These are phyloP conservation scores for Claviceps monticola DNA, from an alignment of 2,329 filamentous ascomycete species.

Conservation along the genomic window DNA sequence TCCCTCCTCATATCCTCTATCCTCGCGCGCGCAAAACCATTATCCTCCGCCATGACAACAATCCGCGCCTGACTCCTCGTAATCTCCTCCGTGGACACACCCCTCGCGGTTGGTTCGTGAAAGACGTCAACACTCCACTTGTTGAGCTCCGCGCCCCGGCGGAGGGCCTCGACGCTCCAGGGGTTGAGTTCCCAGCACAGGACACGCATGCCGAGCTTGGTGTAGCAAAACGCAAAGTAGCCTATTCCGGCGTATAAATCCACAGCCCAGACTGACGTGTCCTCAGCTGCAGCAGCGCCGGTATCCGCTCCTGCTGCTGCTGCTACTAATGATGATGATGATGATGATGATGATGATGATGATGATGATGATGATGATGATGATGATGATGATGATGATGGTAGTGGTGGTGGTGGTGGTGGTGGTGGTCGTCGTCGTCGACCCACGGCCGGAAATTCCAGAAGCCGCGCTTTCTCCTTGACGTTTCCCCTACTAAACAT, in stretches of 20 bases:
- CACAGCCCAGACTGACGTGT: constrained; percentile 37
- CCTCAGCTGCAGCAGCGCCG: background rate
- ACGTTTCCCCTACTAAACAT: constrained; percentile 93
- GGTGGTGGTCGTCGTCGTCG: too few species aligned
- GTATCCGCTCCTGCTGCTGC: background rate
- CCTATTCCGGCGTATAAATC: constrained; percentile 90
- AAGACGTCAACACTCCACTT: constrained; percentile 46
- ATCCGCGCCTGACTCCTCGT: constrained; percentile 37
- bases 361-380: background rate
- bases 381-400: too few species aligned
- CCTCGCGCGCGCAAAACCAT: constrained; percentile 35
- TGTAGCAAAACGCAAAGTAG: constrained; percentile 83
- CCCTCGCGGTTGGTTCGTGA: constrained; percentile 24
- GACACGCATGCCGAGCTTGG: constrained; percentile 55
- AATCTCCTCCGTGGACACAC: constrained; percentile 22
- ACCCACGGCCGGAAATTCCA: constrained; percentile 29
- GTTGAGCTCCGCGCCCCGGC: constrained; percentile 58
- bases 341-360: too few species aligned
- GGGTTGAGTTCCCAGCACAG: constrained; percentile 86
- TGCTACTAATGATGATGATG: background rate
- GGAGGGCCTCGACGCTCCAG: constrained; percentile 72
- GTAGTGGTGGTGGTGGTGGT: too few species aligned
- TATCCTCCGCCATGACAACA: constrained; percentile 57
- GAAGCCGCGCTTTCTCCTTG: constrained; percentile 68
- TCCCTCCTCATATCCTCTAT: constrained; percentile 22